Evolutionary conservation across 495 filamentous ascomycete species (phyloP).

Genomic region (Hyphodiscus hymeniophilus): DNA sequence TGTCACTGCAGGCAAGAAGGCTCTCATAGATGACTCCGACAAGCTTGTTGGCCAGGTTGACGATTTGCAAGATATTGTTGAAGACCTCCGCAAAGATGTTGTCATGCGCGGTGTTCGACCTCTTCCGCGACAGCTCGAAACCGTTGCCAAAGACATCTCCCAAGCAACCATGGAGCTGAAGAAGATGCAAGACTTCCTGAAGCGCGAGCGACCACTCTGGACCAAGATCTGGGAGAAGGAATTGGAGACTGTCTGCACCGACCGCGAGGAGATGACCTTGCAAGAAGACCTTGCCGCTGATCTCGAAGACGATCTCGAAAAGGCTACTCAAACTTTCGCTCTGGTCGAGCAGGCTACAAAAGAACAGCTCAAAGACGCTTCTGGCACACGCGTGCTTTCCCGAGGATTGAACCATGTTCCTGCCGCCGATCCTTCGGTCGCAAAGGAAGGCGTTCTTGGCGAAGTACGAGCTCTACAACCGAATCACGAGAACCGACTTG

Average conservation of each 20-base stretch:
- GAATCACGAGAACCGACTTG: constrained; percentile 85
- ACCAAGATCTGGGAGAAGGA: constrained; percentile 98
- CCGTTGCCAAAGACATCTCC: constrained; percentile 78
- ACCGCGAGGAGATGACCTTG: constrained; percentile 85
- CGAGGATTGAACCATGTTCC: constrained; percentile 47
- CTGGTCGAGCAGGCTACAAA: constrained; percentile 95
- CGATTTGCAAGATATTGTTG: constrained; percentile 90
- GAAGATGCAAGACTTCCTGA: constrained; percentile 90
- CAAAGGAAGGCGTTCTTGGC: constrained; percentile 83
- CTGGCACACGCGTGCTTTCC: constrained; percentile 43
- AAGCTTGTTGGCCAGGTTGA: constrained; percentile 84
- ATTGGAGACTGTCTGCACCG: constrained; percentile 86
- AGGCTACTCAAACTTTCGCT: constrained; percentile 83
- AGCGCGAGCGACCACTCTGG: constrained; percentile 88
- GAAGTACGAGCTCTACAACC: constrained; percentile 93
- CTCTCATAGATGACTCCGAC: constrained; percentile 75
- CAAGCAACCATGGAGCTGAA: constrained; percentile 76
- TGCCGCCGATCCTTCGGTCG: constrained; percentile 63
- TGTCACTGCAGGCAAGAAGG: constrained; percentile 77
- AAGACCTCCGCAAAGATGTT: constrained; percentile 96
- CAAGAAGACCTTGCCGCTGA: constrained; percentile 91
- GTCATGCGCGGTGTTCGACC: constrained; percentile 88
- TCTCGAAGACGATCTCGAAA: constrained; percentile 89
- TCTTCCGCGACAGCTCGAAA: constrained; percentile 82
- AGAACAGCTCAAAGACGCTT: constrained; percentile 75